Base-by-base conservation (phyloP, 495 filamentous ascomycete species). In the Xylaria cubensis region DNA sequence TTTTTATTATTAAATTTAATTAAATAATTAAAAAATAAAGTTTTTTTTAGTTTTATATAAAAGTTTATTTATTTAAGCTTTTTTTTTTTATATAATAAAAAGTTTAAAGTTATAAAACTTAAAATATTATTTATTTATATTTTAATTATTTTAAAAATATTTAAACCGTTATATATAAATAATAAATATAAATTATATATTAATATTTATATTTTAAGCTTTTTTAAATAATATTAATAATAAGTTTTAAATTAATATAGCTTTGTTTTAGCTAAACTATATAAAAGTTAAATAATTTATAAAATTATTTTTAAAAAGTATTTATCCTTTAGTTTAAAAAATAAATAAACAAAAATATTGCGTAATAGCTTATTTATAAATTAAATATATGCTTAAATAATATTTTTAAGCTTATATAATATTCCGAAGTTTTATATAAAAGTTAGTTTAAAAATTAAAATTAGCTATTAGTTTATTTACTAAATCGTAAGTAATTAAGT, bases 241-340 rank as follows among this genome's bases (percentile, higher is more conserved):
- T 29, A 29, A 1, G 26, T 29, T 29, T 29, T 50, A 21, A 6
- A 50, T 19, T 50, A 50, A 7, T 50, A 50, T 21, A 50, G 19
- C 13, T 63, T 63, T 24, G 24, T 42, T 36, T 34, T 63, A n/a
- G 4, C 6, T 42, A 63, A 42, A 4, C 13, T 63, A 39, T 63
- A 63, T 63, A 63, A 63, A 0, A 13, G 34, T 63, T 63, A 21
- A 42, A 63, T 63, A 63, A 63, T 63, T 1, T 63, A 63, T 42
- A 63, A 21, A 42, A 63, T 34, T 8, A 13, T 61, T 32, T n/a
- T 61, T 34, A 61, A 13, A 61, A 61, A 39, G 17, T 61, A 61
- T 36, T 32, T 2, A 4, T 39, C 39, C 19, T 61, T 61, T 61
- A 53, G 39, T 10, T 42, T 10, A 1, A 10, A 10, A 10, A 10